Percentiles rank a stretch among this genome's conserved stretches.
These are phyloP conservation scores for Lanmaoa rubissima DNA, from an alignment of 768 basidiomycete species.

Conservation along the genomic window DNA sequence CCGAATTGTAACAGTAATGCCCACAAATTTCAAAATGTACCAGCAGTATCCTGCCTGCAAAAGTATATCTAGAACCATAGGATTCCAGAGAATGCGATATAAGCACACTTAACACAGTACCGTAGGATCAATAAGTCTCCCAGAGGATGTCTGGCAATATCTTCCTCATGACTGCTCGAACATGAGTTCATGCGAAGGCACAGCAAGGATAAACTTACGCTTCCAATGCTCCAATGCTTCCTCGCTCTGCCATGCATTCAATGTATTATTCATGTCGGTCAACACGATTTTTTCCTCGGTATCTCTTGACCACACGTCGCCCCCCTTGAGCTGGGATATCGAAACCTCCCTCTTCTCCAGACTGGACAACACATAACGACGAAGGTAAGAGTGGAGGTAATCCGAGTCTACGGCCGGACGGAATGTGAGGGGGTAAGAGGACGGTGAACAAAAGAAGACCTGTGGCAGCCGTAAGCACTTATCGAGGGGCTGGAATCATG, in stretches of 20 bases:
- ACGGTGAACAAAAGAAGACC: slow-evolving; percentile 82
- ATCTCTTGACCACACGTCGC: slow-evolving; percentile 13
- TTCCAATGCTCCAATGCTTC: slow-evolving; percentile 76
- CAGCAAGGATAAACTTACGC: slow-evolving; percentile 41
- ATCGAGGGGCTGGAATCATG: not conserved
- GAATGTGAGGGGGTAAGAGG: slow-evolving; percentile 54
- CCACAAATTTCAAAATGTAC: too few relatives aligned
- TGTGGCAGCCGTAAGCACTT: slow-evolving; percentile 30
- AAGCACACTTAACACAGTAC: not conserved
- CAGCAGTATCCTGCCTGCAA: not conserved
- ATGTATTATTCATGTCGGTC: slow-evolving; percentile 58
- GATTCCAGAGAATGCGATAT: not conserved
- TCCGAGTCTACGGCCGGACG: slow-evolving; percentile 53
- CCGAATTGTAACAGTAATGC: not conserved
- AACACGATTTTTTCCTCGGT: slow-evolving; percentile 52
- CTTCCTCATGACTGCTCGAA: slow-evolving; percentile 66
- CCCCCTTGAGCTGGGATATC: slow-evolving; percentile 39
- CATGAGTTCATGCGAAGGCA: slow-evolving; percentile 4
- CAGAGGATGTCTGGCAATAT: slow-evolving; percentile 71
- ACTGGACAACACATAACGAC: slow-evolving; percentile 54
- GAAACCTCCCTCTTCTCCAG: slow-evolving; percentile 56
- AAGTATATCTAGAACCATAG: not conserved
- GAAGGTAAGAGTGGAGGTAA: slow-evolving; percentile 67
- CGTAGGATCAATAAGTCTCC: slow-evolving; percentile 63
- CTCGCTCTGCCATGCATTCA: slow-evolving; percentile 64